These are phyloP conservation scores for Hypoxylon crocopeplum DNA, from an alignment of 495 filamentous ascomycete species.

Conservation along the genomic window DNA sequence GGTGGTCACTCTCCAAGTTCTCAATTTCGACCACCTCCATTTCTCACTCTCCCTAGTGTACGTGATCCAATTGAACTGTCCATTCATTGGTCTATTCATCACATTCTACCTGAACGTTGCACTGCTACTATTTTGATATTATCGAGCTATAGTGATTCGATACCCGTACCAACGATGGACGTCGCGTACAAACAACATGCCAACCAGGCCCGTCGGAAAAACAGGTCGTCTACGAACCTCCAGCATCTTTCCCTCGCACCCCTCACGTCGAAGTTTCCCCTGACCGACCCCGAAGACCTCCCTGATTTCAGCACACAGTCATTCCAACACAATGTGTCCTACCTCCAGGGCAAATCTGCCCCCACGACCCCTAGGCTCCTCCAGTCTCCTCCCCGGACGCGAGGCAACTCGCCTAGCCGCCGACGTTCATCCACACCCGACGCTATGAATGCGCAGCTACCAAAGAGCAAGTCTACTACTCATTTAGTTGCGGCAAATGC, in stretches of 20 bases:
- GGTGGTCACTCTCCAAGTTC: not conserved
- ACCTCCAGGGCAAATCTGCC: constrained; percentile 61
- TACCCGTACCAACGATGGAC: constrained; percentile 48
- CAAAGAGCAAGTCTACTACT: constrained; percentile 56
- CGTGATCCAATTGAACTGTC: constrained; percentile 8
- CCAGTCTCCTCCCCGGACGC: constrained; percentile 53
- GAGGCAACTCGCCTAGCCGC: constrained; percentile 48
- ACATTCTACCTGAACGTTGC: not conserved
- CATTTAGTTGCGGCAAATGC: constrained; percentile 43
- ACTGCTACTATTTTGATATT: not conserved
- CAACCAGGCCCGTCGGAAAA: constrained; percentile 53
- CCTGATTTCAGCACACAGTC: constrained; percentile 37
- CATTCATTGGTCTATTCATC: not conserved
- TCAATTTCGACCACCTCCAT: not conserved
- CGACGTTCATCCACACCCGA: constrained; percentile 41
- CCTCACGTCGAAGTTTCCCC: constrained; percentile 69
- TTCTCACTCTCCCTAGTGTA: not conserved
- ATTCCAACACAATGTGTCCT: constrained; percentile 49
- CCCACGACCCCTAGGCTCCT: constrained; percentile 65
- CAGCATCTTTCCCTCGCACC: constrained; percentile 67
- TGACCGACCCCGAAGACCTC: constrained; percentile 59
- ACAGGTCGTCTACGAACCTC: constrained; percentile 53
- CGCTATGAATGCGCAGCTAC: constrained; percentile 36
- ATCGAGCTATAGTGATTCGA: not conserved
- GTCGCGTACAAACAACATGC: constrained; percentile 61